Conservation (phyloP, 75 land plant species). For the Larix kaempferi region DNA sequence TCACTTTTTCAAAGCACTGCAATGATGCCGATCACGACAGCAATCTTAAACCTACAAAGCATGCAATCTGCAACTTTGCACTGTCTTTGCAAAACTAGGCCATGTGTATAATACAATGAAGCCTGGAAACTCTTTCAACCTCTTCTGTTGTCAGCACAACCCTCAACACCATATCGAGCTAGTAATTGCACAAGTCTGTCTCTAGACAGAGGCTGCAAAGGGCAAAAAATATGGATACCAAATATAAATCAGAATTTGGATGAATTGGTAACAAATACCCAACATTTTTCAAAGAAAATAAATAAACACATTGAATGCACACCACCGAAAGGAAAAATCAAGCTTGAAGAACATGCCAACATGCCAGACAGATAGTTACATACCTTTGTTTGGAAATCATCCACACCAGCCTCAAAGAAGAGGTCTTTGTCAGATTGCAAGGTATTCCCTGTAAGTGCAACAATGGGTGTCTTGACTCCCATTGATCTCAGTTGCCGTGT, state of each 20-base stretch:
- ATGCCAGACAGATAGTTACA: not conserved
- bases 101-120: conserved; percentile 1
- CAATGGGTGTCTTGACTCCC: conserved; percentile 61
- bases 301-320: not conserved
- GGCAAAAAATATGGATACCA: not conserved
- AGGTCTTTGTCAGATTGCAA: conserved; percentile 43
- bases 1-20: not conserved
- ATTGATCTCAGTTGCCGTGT: conserved; percentile 44
- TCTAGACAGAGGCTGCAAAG: conserved; percentile 37
- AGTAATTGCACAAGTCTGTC: conserved; percentile 41
- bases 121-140: not conserved
- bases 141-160: not conserved
- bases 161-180: conserved; percentile 30
- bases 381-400: conserved; percentile 41
- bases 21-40: not conserved
- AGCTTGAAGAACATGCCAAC: not conserved
- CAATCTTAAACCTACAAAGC: not conserved
- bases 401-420: conserved; percentile 59
- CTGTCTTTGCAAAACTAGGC: not conserved
- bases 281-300: too few relatives aligned
- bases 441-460: conserved; percentile 56
- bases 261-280: not conserved
- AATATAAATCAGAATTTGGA: not conserved
- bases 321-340: not conserved
- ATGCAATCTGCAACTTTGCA: conserved; percentile 14